Percentiles rank a stretch among this genome's conserved stretches.
Evolutionary conservation across 441 rosid genomes (phyloP).

Genomic region (Jatropha multifida): DNA sequence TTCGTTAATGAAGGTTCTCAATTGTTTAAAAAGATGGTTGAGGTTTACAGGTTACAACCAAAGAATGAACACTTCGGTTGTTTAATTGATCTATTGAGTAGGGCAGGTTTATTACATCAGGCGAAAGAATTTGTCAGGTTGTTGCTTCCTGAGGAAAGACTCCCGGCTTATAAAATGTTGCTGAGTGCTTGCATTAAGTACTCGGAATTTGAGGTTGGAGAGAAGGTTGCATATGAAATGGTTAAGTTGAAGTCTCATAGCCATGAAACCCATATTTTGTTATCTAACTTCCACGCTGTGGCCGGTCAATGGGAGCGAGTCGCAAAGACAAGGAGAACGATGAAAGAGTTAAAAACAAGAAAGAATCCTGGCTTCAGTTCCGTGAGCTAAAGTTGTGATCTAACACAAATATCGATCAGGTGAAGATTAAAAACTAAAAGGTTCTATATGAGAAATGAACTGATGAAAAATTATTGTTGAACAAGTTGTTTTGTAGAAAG

Average conservation of each 20-base stretch:
- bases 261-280: slow-evolving; percentile 20
- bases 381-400: slow-evolving; percentile 9
- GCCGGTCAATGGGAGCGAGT: slow-evolving; percentile 33
- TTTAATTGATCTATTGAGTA: slow-evolving; percentile 28
- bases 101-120: slow-evolving; percentile 31
- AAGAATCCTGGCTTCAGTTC: slow-evolving; percentile 32
- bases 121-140: slow-evolving; percentile 28
- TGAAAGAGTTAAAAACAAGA: slow-evolving; percentile 14
- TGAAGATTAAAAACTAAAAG: no score
- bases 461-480: no score
- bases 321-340: slow-evolving; percentile 23
- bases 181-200: slow-evolving; percentile 31
- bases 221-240: slow-evolving; percentile 24
- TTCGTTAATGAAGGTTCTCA: slow-evolving; percentile 31
- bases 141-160: slow-evolving; percentile 15
- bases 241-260: slow-evolving; percentile 14
- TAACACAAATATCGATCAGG: neutral
- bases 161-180: slow-evolving; percentile 28
- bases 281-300: slow-evolving; percentile 35
- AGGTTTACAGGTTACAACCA: slow-evolving; percentile 20
- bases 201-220: slow-evolving; percentile 27
- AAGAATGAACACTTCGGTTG: slow-evolving; percentile 32
- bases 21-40: slow-evolving; percentile 27
- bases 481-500: neutral
- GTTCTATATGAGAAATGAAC: no score